phyloP scores from a whole-genome alignment of 345 rosid species.

The Eutrema japonicum region DNA sequence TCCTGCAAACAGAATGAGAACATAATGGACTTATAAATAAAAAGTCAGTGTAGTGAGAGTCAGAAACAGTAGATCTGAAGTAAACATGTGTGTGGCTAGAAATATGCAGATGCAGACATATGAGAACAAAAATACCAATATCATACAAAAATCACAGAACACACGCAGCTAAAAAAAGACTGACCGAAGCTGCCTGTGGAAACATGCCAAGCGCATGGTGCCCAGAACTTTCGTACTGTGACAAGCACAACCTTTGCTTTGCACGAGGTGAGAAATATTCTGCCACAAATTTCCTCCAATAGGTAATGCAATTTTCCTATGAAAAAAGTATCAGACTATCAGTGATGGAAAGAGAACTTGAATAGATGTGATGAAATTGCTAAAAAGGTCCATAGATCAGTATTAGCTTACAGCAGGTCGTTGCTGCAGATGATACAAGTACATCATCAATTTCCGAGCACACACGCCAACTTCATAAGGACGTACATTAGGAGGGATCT shows the following conservation, averaged over 20 bases:
- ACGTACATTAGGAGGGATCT: constrained; percentile 57
- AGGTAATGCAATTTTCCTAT: constrained; percentile 88
- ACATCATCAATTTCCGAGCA: constrained; percentile 93
- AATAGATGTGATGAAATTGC: constrained; percentile 3
- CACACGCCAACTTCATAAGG: constrained; percentile 86
- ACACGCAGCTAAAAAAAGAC: constrained; percentile 37
- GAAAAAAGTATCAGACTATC: constrained; percentile 19
- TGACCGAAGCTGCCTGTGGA: constrained; percentile 91
- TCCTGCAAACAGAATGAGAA: constrained; percentile 37
- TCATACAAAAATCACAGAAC: background rate
- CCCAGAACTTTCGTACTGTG: constrained; percentile 83
- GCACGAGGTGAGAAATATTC: constrained; percentile 96
- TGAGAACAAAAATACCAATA: constrained; percentile 24
- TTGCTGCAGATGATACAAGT: constrained; percentile 86
- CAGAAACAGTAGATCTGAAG: background rate
- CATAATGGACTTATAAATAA: background rate
- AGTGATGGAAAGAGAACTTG: background rate
- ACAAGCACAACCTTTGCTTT: constrained; percentile 93
- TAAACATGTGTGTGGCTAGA: background rate
- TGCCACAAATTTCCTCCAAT: constrained; percentile 94
- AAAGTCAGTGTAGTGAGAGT: background rate
- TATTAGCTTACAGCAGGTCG: constrained; percentile 69
- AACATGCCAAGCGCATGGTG: constrained; percentile 94
- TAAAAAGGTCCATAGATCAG: background rate
- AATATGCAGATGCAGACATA: background rate